These are phyloP conservation scores for Simplicillium sp. DNA, from an alignment of 2,329 filamentous ascomycete genomes.

Conservation along the genomic window DNA sequence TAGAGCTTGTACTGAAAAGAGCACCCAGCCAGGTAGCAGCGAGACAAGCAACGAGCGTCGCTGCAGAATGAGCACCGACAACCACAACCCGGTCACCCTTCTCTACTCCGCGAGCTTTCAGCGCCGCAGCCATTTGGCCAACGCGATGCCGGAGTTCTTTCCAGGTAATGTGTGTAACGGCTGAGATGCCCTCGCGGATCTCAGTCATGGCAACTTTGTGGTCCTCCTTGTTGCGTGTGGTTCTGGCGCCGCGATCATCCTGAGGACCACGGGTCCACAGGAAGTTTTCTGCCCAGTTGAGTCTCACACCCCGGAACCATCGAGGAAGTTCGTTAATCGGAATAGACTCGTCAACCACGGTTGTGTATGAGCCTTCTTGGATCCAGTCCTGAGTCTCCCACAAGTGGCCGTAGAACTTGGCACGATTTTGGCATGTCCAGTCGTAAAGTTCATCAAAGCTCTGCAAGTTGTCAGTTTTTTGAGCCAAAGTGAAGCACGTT, in stretches of 20 bases:
- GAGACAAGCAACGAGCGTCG: slow-evolving; percentile 63
- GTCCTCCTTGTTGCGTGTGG: slow-evolving; percentile 59
- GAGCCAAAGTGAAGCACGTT: background rate
- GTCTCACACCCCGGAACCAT: slow-evolving; percentile 66
- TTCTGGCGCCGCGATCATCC: slow-evolving; percentile 31
- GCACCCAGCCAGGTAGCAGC: slow-evolving; percentile 63
- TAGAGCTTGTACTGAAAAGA: slow-evolving; percentile 67
- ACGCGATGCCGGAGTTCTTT: slow-evolving; percentile 51
- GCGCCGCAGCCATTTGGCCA: slow-evolving; percentile 52
- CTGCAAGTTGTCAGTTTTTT: slow-evolving; percentile 30
- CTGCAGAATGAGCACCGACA: slow-evolving; percentile 65
- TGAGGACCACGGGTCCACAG: slow-evolving; percentile 47
- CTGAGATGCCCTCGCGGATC: slow-evolving; percentile 56
- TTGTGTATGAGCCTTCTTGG: slow-evolving; percentile 47
- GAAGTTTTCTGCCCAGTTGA: slow-evolving; percentile 77
- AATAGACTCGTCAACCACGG: slow-evolving; percentile 58
- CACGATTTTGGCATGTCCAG: slow-evolving; percentile 55
- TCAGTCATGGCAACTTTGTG: slow-evolving; percentile 61
- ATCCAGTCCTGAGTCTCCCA: slow-evolving; percentile 54
- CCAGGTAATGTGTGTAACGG: slow-evolving; percentile 54
- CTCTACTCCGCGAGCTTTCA: slow-evolving; percentile 55
- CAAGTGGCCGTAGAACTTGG: slow-evolving; percentile 55
- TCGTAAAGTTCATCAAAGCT: slow-evolving; percentile 61
- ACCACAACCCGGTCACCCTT: slow-evolving; percentile 69
- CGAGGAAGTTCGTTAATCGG: slow-evolving; percentile 62